Percentiles rank a stretch among this genome's conserved stretches.
phyloP scores from a whole-genome alignment of 257 asterid genomes.

The Solanum chmielewskii region DNA sequence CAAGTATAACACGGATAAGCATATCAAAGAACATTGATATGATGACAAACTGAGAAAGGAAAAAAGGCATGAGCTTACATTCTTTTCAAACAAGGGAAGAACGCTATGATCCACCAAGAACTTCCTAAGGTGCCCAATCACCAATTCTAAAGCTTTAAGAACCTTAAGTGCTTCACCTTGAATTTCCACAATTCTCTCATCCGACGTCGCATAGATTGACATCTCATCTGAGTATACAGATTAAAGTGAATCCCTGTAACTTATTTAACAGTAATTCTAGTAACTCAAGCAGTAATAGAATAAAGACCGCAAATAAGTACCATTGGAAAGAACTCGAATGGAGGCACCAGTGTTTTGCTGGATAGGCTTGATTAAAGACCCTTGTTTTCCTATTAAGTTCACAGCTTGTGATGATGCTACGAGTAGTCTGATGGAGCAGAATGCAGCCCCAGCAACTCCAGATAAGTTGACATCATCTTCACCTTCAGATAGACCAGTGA shows the following conservation, averaged over 20 bases:
- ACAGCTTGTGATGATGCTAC: slow-evolving; percentile 78
- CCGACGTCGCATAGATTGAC: slow-evolving; percentile 62
- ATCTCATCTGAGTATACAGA: slow-evolving; percentile 34
- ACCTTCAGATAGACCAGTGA: slow-evolving; percentile 43
- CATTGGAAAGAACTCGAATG: slow-evolving; percentile 56
- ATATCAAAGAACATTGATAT: background rate
- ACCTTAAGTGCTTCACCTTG: slow-evolving; percentile 83
- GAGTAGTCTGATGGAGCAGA: slow-evolving; percentile 49
- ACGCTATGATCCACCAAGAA: slow-evolving; percentile 81
- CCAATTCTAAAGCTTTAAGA: slow-evolving; percentile 72
- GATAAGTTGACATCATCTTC: slow-evolving; percentile 25
- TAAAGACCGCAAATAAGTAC: slow-evolving; percentile 14
- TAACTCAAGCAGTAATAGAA: background rate
- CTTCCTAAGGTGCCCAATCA: slow-evolving; percentile 71
- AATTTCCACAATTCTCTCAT: slow-evolving; percentile 76
- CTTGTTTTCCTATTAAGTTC: slow-evolving; percentile 79
- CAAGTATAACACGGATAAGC: background rate
- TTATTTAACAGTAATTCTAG: background rate
- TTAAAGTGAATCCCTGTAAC: background rate
- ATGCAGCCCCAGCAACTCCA: slow-evolving; percentile 37
- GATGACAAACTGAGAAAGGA: background rate
- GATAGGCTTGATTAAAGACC: slow-evolving; percentile 64
- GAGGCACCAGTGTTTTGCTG: slow-evolving; percentile 67
- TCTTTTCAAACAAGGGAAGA: slow-evolving; percentile 76
- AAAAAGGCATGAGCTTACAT: slow-evolving; percentile 32